Base-by-base conservation (phyloP, 108 stramenopile species). In the Nitzschia palea region DNA sequence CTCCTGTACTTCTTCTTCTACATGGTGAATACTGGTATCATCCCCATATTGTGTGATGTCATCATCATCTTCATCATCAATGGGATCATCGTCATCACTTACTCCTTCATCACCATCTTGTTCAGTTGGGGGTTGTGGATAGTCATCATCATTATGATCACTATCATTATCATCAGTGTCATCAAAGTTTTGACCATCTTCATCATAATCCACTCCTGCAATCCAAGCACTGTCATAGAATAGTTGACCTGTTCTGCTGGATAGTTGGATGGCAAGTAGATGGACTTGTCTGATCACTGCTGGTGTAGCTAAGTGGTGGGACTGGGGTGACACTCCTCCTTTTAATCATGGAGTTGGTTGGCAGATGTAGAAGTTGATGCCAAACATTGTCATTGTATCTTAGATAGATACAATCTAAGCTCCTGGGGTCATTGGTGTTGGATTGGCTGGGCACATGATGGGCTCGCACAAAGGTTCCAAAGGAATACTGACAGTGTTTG, bases 171-270 rank as follows among this genome's bases (percentile, higher is more conserved):
- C n/a, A n/a, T n/a, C n/a, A n/a, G n/a, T n/a, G n/a, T n/a, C n/a
- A 30, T 62, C 60, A 43, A 18, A 10, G 40, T 25, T 20, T 9
- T 9, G 10, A 5, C 4, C 17, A 29, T 67, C 58, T 33, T 31
- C 15, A 22, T 74, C 66, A 25, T 68, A 36, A 43, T 68, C 28
- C 73, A 74, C 73, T 74, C 73, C 73, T 67, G 73, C 57, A 68
- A 74, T 48, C 66, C 68, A 70, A 34, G 58, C 58, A 60, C 18
- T 3, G 44, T 70, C 59, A 58, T 61, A 61, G 3, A 50, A 30
- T 15, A 61, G 34, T 18, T 30, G 50, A 22, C 52, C 36, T 17
- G n/a, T 20, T 18, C n/a, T 25, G 20, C 30, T 72, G 15, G 37
- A 28, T 14, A 70, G 20, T 50, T 70, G 59, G 33, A 74, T 48